Percentiles rank a stretch among this genome's conserved stretches.
phyloP scores from a whole-genome alignment of 192 early-diverging fungal genomes.

The Ambispora gerdemannii region DNA sequence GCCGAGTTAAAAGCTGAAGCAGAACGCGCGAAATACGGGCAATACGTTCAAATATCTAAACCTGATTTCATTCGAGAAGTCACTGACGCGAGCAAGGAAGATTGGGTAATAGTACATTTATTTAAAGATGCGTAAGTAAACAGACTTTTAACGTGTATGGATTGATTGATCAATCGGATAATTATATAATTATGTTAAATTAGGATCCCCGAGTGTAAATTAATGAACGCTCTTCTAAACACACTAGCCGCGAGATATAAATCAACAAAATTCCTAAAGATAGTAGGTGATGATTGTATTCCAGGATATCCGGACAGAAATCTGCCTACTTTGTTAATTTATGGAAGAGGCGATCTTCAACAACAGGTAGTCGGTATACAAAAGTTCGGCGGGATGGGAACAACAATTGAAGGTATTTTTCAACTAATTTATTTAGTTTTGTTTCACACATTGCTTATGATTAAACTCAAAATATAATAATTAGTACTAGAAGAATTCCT shows the following conservation, averaged over 20 bases:
- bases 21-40: slow-evolving; percentile 77
- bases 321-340: slow-evolving; percentile 87
- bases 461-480: background rate
- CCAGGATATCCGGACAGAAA: slow-evolving; percentile 91
- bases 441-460: background rate
- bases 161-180: background rate
- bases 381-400: slow-evolving; percentile 76
- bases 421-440: background rate
- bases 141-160: background rate
- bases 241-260: slow-evolving; percentile 72
- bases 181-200: slow-evolving; percentile 31
- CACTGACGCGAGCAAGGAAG: slow-evolving; percentile 82
- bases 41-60: slow-evolving; percentile 83
- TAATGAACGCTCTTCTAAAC: slow-evolving; percentile 75
- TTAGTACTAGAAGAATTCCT: slow-evolving; percentile 22
- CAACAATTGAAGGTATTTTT: slow-evolving; percentile 60
- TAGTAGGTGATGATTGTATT: slow-evolving; percentile 90
- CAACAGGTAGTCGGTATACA: slow-evolving; percentile 79
- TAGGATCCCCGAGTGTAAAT: slow-evolving; percentile 78
- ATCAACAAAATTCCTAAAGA: slow-evolving; percentile 92
- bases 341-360: slow-evolving; percentile 82
- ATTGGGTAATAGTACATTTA: slow-evolving; percentile 61
- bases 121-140: slow-evolving; percentile 56
- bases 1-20: slow-evolving; percentile 77
- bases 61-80: slow-evolving; percentile 89